Conservation (phyloP, 352 stramenopile species). For the Phytopythium litorale region DNA sequence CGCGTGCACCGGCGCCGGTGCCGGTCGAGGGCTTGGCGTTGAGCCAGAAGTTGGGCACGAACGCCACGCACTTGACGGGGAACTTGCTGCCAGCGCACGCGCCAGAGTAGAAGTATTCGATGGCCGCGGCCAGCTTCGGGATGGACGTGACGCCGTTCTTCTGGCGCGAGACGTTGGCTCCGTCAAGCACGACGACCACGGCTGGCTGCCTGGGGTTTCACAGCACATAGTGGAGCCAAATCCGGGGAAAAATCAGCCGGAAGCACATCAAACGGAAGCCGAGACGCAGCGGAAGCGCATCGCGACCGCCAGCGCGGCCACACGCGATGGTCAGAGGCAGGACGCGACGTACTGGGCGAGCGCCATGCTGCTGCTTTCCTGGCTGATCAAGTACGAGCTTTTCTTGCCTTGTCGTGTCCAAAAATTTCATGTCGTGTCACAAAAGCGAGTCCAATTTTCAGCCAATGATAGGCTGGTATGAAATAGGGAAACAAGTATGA, state of each 20-base stretch:
- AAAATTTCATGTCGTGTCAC: too few species aligned
- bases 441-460: too few species aligned
- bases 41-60: conserved; percentile 81
- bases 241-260: background rate
- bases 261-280: background rate
- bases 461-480: too few species aligned
- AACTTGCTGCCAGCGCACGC: conserved; percentile 17
- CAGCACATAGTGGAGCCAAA: background rate
- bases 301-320: background rate
- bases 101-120: conserved; percentile 60
- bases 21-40: conserved; percentile 41
- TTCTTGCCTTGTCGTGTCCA: too few species aligned
- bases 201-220: conserved; percentile 8
- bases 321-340: background rate
- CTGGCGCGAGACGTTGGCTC: conserved; percentile 68
- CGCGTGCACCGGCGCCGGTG: conserved; percentile 9
- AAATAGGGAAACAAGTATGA: too few species aligned
- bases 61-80: conserved; percentile 64
- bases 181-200: conserved; percentile 70
- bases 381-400: too few species aligned
- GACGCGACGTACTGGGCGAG: conserved; percentile 16
- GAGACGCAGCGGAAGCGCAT: background rate
- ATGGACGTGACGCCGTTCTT: conserved; percentile 50
- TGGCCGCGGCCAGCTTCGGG: conserved; percentile 53
- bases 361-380: conserved; percentile 10